These are phyloP conservation scores for Naematelia encephala DNA, from an alignment of 768 basidiomycete species.

Conservation along the genomic window DNA sequence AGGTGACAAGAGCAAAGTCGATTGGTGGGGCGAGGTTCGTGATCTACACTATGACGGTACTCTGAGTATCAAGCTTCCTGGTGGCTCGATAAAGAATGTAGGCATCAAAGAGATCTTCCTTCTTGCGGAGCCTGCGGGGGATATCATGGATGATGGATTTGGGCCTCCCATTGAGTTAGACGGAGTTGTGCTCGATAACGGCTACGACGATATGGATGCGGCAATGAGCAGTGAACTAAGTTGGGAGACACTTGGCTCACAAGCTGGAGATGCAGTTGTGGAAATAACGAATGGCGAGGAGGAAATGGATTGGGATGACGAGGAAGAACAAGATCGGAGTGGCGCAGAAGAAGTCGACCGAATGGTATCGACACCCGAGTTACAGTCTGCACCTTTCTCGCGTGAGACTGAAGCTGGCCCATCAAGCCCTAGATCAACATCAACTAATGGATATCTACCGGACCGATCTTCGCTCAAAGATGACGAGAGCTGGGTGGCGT, in stretches of 20 bases:
- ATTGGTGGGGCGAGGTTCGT: slow-evolving; percentile 85
- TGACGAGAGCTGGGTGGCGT: slow-evolving; percentile 69
- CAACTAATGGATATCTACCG: slow-evolving; percentile 5
- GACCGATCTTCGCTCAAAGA: slow-evolving; percentile 32
- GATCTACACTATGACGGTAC: slow-evolving; percentile 56
- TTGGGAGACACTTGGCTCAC: slow-evolving; percentile 20
- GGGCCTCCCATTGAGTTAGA: slow-evolving; percentile 35
- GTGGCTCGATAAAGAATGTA: slow-evolving; percentile 56
- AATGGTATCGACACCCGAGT: slow-evolving; percentile 17
- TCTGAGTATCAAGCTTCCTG: slow-evolving; percentile 60
- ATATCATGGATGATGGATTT: slow-evolving; percentile 38
- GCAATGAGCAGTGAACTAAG: slow-evolving; percentile 13
- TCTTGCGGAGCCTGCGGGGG: slow-evolving; percentile 51
- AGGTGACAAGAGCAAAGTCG: slow-evolving; percentile 53
- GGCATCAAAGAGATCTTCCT: slow-evolving; percentile 65
- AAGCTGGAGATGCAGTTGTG: slow-evolving; percentile 5
- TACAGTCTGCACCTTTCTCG: not conserved
- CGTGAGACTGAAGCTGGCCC: slow-evolving; percentile 15
- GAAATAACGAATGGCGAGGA: slow-evolving; percentile 20
- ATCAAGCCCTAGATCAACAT: slow-evolving; percentile 6
- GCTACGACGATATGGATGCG: not conserved
- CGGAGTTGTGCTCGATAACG: slow-evolving; percentile 22
- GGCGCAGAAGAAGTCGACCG: slow-evolving; percentile 24
- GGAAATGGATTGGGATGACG: slow-evolving; percentile 54
- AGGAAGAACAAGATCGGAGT: slow-evolving; percentile 51